Evolutionary conservation across 2,329 filamentous ascomycete species (phyloP), one percentile per base, ranked within the genome.

Genomic region (Fusarium subtropicale): DNA sequence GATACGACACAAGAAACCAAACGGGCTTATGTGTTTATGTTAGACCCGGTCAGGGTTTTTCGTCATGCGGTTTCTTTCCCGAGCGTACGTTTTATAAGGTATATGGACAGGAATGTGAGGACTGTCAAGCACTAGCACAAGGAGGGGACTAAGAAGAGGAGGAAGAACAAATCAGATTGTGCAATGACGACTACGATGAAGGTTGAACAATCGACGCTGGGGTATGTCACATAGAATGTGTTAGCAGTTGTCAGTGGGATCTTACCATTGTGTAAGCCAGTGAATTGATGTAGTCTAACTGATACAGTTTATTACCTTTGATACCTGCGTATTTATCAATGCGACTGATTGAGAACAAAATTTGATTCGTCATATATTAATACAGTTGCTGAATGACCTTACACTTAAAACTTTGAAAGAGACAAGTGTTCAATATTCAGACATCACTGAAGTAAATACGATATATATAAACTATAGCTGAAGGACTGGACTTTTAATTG

Each of bases 401-500:
- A 12, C 11, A 12, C 11, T 12, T 5, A 1, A 12, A 12, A 10
- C 28, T 30, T 30, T 30, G 4, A 30, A 30, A 12, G 11, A 30
- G 4, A 30, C 28, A 30, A 1, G 28, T 10, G 1, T 2, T 6
- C 12, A n/a, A 36, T 5, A 9, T 5, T 1, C 10, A 18, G 18
- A 36, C 3, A 11, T n/a, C 5, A 36, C 33, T 11, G 4, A 3
- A 10, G 16, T 36, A 5, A 3, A 36, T 18, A 36, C 2, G 9
- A 36, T 5, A 36, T 36, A 30, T 36, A 4, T 2, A 36, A 5
- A 3, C 0, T 36, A 0, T 5, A 8, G 0, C 16, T 11, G 0
- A 36, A 18, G 16, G 5, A 36, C 0, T 4, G 9, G 18, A 1
- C 7, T 5, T 38, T 7, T 8, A 39, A 15, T 2, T 11, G 11